Conservation (phyloP, 768 basidiomycete species). For the Hypholoma sublateritium region DNA sequence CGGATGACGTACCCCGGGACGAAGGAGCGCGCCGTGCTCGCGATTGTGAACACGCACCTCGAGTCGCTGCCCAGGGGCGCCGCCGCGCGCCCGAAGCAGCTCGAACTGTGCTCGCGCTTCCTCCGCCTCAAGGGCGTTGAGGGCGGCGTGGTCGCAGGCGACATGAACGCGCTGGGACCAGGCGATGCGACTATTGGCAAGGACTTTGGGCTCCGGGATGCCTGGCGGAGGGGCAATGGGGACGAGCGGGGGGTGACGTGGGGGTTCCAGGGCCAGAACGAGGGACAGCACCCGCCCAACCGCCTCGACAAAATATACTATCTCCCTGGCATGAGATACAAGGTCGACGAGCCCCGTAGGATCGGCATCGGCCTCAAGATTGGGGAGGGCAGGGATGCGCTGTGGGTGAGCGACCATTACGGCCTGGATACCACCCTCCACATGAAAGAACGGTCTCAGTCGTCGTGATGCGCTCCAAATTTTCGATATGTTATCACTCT, state of each 20-base stretch:
- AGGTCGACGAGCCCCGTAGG: slow-evolving; percentile 50
- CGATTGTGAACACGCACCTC: slow-evolving; percentile 73
- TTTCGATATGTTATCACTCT: not conserved
- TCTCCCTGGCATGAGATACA: slow-evolving; percentile 45
- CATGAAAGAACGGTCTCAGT: slow-evolving; percentile 11
- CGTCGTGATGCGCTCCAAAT: not conserved
- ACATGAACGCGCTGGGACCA: slow-evolving; percentile 66
- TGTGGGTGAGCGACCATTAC: slow-evolving; percentile 70
- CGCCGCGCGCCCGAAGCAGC: slow-evolving; percentile 44
- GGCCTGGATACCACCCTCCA: slow-evolving; percentile 49
- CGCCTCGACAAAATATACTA: slow-evolving; percentile 71
- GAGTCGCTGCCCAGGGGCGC: slow-evolving; percentile 58
- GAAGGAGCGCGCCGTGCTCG: slow-evolving; percentile 42
- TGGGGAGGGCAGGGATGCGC: slow-evolving; percentile 25
- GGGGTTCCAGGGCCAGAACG: slow-evolving; percentile 59
- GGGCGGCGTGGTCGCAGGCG: slow-evolving; percentile 67
- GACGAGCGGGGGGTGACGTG: slow-evolving; percentile 59
- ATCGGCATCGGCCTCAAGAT: slow-evolving; percentile 59
- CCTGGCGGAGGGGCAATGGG: slow-evolving; percentile 49
- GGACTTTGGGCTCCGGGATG: slow-evolving; percentile 54
- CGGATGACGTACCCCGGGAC: slow-evolving; percentile 18
- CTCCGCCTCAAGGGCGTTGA: slow-evolving; percentile 46
- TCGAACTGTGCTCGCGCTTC: slow-evolving; percentile 50
- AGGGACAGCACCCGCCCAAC: slow-evolving; percentile 42
- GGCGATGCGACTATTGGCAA: slow-evolving; percentile 43